Percentiles rank a stretch among this genome's conserved stretches.
Conservation (phyloP, 257 asterid genomes). For the Solanum dulcamara region DNA sequence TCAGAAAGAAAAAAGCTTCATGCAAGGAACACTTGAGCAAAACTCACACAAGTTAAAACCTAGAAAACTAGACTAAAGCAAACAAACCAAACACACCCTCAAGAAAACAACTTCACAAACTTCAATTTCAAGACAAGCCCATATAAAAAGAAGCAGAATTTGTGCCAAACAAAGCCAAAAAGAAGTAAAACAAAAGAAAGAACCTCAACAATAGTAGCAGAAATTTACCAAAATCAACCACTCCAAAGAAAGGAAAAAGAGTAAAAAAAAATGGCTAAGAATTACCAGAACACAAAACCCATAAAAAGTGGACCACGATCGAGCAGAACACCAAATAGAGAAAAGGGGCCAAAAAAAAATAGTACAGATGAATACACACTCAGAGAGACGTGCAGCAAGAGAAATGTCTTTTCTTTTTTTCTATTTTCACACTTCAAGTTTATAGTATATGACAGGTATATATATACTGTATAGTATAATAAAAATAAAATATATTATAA, state of each 20-base stretch:
- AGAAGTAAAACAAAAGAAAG: not conserved
- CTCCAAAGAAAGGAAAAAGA: not conserved
- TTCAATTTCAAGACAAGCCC: not conserved
- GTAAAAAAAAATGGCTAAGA: not conserved
- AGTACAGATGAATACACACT: not conserved
- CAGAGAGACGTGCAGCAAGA: constrained; percentile 6
- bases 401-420: not conserved
- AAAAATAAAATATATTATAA: not conserved
- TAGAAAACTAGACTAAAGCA: not conserved
- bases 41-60: not conserved
- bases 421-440: not conserved
- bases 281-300: not conserved
- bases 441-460: not conserved
- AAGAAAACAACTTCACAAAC: not conserved
- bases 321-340: not conserved
- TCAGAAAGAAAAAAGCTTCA: not conserved
- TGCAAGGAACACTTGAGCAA: not conserved
- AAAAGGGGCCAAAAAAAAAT: not conserved
- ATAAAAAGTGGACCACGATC: not conserved
- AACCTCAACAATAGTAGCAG: not conserved
- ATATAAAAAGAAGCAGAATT: not conserved
- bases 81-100: not conserved
- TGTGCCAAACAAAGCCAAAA: not conserved
- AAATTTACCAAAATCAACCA: not conserved
- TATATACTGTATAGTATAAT: not conserved